Conservation (phyloP, 768 basidiomycete genomes). For the Suillus alpinus region DNA sequence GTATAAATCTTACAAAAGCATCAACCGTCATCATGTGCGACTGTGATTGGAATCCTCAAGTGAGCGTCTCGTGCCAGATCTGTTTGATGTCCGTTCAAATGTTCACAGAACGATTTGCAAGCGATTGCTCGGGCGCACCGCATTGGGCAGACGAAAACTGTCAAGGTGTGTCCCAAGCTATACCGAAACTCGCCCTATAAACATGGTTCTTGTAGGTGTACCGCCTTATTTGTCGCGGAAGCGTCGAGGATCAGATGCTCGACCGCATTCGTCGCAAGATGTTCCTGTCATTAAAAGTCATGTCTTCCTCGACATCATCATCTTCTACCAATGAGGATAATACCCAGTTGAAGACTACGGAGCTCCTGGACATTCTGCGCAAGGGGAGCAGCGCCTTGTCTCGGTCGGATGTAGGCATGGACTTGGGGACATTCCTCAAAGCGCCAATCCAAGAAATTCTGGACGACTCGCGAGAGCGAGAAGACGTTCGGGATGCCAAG, state of each 20-base stretch:
- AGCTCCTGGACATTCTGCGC: conserved; percentile 55
- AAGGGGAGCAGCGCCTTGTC: conserved; percentile 57
- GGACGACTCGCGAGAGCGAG: conserved; percentile 41
- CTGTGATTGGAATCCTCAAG: conserved; percentile 59
- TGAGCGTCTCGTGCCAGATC: conserved; percentile 18
- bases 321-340: conserved; percentile 22
- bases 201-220: conserved; percentile 27
- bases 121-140: conserved; percentile 85
- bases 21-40: conserved; percentile 81
- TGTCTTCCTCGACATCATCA: conserved; percentile 38
- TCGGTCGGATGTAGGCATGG: conserved; percentile 34
- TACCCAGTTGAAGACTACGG: conserved; percentile 36
- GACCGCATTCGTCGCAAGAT: conserved; percentile 70
- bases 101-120: conserved; percentile 67
- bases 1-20: conserved; percentile 83
- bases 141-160: conserved; percentile 71
- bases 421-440: conserved; percentile 42
- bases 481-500: conserved; percentile 41
- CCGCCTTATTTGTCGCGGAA: conserved; percentile 63
- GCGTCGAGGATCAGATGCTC: conserved; percentile 76
- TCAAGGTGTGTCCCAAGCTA: conserved; percentile 42
- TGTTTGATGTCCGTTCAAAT: conserved; percentile 6
- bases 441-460: conserved; percentile 45
- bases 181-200: not conserved
- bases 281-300: conserved; percentile 62